Base-by-base conservation (phyloP, 176 grass and related monocot species). In the Calamus simplicifolius region DNA sequence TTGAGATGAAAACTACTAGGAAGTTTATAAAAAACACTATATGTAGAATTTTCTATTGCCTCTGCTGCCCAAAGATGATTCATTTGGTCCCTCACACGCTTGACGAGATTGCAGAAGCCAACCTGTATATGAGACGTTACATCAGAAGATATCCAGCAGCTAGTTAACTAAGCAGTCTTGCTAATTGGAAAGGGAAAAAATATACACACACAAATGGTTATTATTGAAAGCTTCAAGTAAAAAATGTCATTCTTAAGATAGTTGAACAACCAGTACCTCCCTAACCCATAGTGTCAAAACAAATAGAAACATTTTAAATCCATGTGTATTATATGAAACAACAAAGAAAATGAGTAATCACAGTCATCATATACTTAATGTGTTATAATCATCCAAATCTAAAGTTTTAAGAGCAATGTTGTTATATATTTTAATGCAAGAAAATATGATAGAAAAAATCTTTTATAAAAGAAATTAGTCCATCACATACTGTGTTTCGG, bases 51-150 rank as follows among this genome's bases (percentile, higher is more conserved):
- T 69, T 85, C 78, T 26, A 69, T 97, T 67, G 87, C 84, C 55
- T 97, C 87, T 25, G 81, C 83, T 71, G 88, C 83, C 92, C 87
- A 97, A 59, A 97, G 67, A 71, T 67, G 70, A 74, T 79, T 90
- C 10, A 54, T 75, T 75, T 91, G 84, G 49, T 97, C 92, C 78
- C 83, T 90, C 18, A 77, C 71, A 69, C 75, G 69, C 75, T 91
- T 91, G 15, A 91, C 50, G 55, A 97, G 63, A 73, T 97, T 97
- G 77, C 76, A 70, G 58, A 97, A 97, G 53, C 92, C 92, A 88
- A 97, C 84, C 87, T 96, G 25, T 13, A 68, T 43, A 43, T 2
- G 35, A 12, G 2, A 13, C 0, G 35, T 13, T 43, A 43, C 31
- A 10, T 10, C 6, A 35, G 6, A 35, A 35, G 31, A 35, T 13